Percentiles rank a stretch among this genome's conserved stretches.
These are phyloP conservation scores for Vaccinium macrocarpon DNA, from an alignment of 148 eudicot genomes.

Conservation along the genomic window DNA sequence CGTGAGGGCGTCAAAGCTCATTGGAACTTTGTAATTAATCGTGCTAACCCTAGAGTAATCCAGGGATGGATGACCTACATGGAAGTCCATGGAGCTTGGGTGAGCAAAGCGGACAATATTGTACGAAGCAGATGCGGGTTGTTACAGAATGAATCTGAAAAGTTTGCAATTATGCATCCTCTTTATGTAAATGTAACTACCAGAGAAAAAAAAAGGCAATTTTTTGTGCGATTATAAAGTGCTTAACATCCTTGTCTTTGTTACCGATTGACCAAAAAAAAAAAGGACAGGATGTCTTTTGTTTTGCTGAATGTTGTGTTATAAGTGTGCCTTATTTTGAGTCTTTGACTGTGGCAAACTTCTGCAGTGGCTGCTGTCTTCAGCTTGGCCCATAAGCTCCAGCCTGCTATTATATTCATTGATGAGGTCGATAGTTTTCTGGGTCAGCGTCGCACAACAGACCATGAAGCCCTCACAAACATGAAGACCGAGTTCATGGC, in stretches of 20 bases:
- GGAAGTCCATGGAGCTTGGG: too few relatives aligned
- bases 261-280: too few relatives aligned
- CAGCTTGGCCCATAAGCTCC: slow-evolving; percentile 87
- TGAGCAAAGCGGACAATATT: too few relatives aligned
- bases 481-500: slow-evolving; percentile 97
- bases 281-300: too few relatives aligned
- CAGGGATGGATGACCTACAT: too few relatives aligned
- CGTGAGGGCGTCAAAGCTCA: too few relatives aligned
- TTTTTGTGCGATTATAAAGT: background rate
- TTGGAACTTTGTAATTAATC: too few relatives aligned
- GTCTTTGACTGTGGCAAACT: background rate
- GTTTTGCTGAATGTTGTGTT: background rate
- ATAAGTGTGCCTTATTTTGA: slow-evolving; percentile 1
- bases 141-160: background rate
- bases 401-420: slow-evolving; percentile 94
- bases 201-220: too few relatives aligned
- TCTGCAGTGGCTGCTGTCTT: slow-evolving; percentile 92
- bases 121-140: too few relatives aligned
- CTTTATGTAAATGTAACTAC: background rate
- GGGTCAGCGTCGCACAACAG: slow-evolving; percentile 82
- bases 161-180: background rate
- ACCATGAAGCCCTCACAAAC: slow-evolving; percentile 78
- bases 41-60: too few relatives aligned
- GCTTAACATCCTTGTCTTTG: background rate
- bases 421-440: slow-evolving; percentile 94